phyloP scores from a whole-genome alignment of 257 asterid species.

The Lycium barbarum region DNA sequence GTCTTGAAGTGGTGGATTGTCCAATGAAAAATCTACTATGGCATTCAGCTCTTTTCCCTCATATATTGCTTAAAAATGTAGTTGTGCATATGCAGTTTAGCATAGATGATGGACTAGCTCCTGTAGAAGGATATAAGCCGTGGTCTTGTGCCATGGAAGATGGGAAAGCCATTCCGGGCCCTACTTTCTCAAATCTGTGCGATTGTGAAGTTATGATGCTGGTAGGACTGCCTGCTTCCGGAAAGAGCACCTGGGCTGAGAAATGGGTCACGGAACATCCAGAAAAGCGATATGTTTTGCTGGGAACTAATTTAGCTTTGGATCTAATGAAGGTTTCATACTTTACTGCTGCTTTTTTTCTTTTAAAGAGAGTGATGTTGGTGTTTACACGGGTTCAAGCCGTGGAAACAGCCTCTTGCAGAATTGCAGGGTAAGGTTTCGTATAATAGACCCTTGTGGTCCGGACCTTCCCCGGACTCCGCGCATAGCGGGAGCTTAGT shows the following conservation, averaged over 20 bases:
- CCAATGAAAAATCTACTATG: constrained; percentile 39
- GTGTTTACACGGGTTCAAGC: too few species aligned
- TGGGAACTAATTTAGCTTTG: constrained; percentile 60
- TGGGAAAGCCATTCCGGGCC: constrained; percentile 53
- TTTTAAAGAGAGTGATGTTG: neutral
- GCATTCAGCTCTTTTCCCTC: constrained; percentile 66
- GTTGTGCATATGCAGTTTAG: constrained; percentile 59
- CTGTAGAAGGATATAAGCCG: constrained; percentile 57
- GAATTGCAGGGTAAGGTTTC: too few species aligned
- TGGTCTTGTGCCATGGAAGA: constrained; percentile 58
- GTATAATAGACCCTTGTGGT: too few species aligned
- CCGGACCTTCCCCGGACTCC: too few species aligned
- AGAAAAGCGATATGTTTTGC: constrained; percentile 64
- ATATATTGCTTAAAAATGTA: constrained; percentile 64
- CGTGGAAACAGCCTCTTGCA: too few species aligned
- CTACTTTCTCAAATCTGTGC: constrained; percentile 39
- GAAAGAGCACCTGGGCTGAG: constrained; percentile 78
- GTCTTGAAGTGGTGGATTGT: constrained; percentile 49
- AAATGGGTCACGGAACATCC: constrained; percentile 57
- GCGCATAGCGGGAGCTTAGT: too few species aligned
- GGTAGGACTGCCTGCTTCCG: constrained; percentile 77
- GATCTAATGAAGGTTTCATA: constrained; percentile 64
- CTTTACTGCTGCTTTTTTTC: neutral
- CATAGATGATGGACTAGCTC: constrained; percentile 55
- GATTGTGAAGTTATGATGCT: constrained; percentile 67